These are phyloP conservation scores for Alloascoidea africana DNA, from an alignment of 805 yeast genomes.

Conservation along the genomic window DNA sequence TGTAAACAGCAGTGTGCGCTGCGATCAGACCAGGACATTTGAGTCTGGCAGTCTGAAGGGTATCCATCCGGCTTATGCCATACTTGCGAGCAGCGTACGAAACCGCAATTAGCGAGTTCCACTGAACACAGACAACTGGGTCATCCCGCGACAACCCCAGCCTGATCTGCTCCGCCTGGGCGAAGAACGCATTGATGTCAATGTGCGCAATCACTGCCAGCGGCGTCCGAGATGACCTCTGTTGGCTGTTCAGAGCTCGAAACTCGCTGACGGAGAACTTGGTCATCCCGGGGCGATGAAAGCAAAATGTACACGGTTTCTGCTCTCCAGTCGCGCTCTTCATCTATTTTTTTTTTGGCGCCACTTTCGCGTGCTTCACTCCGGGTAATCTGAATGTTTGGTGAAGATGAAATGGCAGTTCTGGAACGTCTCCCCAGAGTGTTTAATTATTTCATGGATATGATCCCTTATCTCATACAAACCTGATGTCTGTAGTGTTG, in stretches of 20 bases:
- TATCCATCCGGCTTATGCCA: constrained; percentile 72
- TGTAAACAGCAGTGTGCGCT: constrained; percentile 90
- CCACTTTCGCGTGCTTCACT: too few species aligned
- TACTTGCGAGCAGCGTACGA: constrained; percentile 76
- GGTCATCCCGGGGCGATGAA: too few species aligned
- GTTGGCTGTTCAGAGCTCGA: constrained; percentile 6
- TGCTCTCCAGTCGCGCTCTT: too few species aligned
- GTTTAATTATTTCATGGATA: too few species aligned
- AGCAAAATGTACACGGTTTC: too few species aligned
- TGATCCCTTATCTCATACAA: too few species aligned
- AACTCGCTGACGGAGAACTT: constrained; percentile 9
- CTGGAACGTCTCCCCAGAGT: too few species aligned
- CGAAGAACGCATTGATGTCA: constrained; percentile 91
- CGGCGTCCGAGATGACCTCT: constrained; percentile 43
- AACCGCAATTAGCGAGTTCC: constrained; percentile 84
- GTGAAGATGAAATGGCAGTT: too few species aligned
- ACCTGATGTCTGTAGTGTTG: too few species aligned
- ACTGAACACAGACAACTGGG: constrained; percentile 91
- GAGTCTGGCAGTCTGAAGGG: constrained; percentile 44
- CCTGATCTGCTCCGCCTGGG: constrained; percentile 81
- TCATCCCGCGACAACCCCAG: constrained; percentile 46
- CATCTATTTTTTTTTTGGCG: too few species aligned
- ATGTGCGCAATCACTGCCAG: constrained; percentile 71
- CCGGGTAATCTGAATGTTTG: too few species aligned
- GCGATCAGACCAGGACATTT: constrained; percentile 66